Evolutionary conservation across 306 rosid species (phyloP), one percentile per base, ranked within the genome.

Genomic region (Begonia peltatifolia): DNA sequence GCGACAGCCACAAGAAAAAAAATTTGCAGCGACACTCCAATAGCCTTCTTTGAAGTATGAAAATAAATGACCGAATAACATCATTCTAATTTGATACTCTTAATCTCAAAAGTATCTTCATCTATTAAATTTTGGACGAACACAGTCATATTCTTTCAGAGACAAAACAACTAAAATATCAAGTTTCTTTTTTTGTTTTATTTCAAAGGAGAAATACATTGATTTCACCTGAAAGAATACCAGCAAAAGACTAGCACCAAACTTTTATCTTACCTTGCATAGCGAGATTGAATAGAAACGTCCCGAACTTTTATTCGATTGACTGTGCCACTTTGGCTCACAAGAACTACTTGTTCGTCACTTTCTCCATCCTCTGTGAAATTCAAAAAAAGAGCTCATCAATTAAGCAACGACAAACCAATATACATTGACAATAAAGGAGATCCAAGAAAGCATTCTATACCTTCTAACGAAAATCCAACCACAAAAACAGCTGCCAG

Each of bases 291-390:
- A 64, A 90, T 81, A 11, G 96, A 90, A 74, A 86, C 72, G 64
- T 90, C 94, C 63, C 84, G 94, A 64, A 90, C 96, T 79, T 90
- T 90, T 43, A 90, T 81, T 77, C 99, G 79, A 72, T 90, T 90
- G 52, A 79, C 99, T 5, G 94, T 90, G 51, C 99, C 99, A 55
- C 88, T 90, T 65, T 90, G 99, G 77, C 96, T 90, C 30, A 90
- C 94, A 9, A 90, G 76, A 65, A 90, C 99, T 54, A 83, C 99
- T 86, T 86, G 92, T 75, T 90, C 99, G 64, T 90, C 99, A 74
- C 99, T 90, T 76, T 86, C 95, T 25, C 87, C 95, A 65, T 86
- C 94, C 57, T 83, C 97, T 90, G 94, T 47, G 23, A 43, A 54
- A 42, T 41, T 41, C 9, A 11, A 12, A 35, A 50, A 42, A 1